Base-by-base conservation (phyloP, 2,329 filamentous ascomycete genomes). In the Nothophaeocryptopus gaeumannii region DNA sequence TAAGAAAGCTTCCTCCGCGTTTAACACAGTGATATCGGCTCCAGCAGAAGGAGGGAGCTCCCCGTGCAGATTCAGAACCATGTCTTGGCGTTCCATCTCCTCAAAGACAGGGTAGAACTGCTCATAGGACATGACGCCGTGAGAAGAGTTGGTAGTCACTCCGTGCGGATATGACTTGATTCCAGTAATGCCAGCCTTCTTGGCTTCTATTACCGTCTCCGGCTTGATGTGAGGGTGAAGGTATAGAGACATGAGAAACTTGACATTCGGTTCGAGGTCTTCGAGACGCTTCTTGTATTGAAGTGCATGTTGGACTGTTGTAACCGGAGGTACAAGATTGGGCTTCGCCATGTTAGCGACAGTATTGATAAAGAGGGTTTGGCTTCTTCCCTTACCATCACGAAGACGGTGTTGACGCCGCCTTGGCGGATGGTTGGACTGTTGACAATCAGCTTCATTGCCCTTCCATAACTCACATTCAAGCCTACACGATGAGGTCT, bases 31-130 rank as follows among this genome's bases (percentile, higher is more conserved):
- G 54, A 70, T 67, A 53, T 71, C 65, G 39, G 64, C 58, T 45
- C 59, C 63, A 38, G 69, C 68, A 56, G 75, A 75, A 1, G 78
- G 77, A 0, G 83, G 85, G n/a, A 85, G 82, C 72, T 96, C 92
- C 58, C 91, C 92, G 68, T 97, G 91, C n/a, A 97, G 76, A 72
- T 96, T 96, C 36, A 95, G 78, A n/a, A 95, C 80, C 66, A 96
- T 76, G 58, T 85, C 83, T 58, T 90, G 82, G 52, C 84, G 74
- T 67, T 96, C 86, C 91, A 97, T 96, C 58, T 88, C 87, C n/a
- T 78, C 80, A 65, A 97, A 95, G 11, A 92, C 87, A 5, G 83
- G 81, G 65, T 87, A 86, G 72, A 89, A 92, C 30, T 77, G 72
- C 53, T 83, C 81, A 63, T 88, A 82, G 49, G 82, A 80, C 12